These are phyloP conservation scores for Populus deltoides DNA, from an alignment of 345 rosid species.

Conservation along the genomic window DNA sequence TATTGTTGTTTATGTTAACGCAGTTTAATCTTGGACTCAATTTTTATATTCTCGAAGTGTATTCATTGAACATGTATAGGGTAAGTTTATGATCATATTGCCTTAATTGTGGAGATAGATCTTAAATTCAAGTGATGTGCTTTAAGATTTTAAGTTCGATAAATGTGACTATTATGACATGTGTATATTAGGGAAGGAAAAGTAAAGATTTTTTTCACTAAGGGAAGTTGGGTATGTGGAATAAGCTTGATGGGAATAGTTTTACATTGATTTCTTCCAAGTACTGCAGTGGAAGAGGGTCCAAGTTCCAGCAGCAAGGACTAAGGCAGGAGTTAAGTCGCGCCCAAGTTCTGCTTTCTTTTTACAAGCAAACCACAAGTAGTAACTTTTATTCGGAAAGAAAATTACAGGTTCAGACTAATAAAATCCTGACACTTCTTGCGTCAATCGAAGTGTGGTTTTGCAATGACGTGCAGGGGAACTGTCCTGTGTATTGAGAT, in stretches of 20 bases:
- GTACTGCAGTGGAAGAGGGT: no score
- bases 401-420: background rate
- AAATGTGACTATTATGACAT: slow-evolving; percentile 8
- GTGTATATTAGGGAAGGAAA: slow-evolving; percentile 73
- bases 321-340: no score
- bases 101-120: background rate
- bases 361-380: background rate
- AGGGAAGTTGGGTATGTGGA: slow-evolving; percentile 79
- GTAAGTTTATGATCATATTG: background rate
- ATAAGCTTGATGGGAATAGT: no score
- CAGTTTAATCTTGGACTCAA: background rate
- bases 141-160: slow-evolving; percentile 10
- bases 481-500: slow-evolving; percentile 24
- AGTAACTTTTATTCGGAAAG: background rate
- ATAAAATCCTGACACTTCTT: background rate
- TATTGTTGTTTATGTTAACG: background rate
- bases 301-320: no score
- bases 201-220: slow-evolving; percentile 76
- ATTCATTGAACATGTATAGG: no score
- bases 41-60: background rate
- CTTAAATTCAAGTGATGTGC: slow-evolving; percentile 2
- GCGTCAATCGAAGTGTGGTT: slow-evolving; percentile 7
- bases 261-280: no score
- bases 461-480: slow-evolving; percentile 21
- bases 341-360: background rate